Evolutionary conservation across 2,329 filamentous ascomycete genomes (phyloP).

Genomic region (Zymoseptoria passerinii): DNA sequence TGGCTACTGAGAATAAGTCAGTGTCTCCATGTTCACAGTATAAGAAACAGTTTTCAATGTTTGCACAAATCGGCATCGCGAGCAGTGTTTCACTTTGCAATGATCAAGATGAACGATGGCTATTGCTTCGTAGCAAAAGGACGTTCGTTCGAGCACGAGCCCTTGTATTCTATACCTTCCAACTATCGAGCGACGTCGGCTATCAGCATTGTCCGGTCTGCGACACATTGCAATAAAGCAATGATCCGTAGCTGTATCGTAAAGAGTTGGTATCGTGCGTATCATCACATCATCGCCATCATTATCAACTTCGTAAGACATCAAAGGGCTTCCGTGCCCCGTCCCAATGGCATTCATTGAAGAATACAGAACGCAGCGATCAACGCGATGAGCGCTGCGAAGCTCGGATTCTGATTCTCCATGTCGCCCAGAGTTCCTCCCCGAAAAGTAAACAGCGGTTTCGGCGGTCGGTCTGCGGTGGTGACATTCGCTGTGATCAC

Average conservation of each 20-base stretch:
- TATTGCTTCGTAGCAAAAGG: background rate
- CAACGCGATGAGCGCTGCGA: slow-evolving; percentile 1
- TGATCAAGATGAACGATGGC: background rate
- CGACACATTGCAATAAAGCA: background rate
- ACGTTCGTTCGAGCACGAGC: background rate
- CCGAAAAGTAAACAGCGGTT: background rate
- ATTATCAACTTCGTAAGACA: background rate
- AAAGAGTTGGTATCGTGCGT: background rate
- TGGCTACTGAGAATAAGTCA: background rate
- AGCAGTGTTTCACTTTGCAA: background rate
- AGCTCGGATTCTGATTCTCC: background rate
- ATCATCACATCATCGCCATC: background rate
- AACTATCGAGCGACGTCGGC: background rate
- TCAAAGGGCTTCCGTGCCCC: background rate
- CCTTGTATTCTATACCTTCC: background rate
- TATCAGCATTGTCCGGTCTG: background rate
- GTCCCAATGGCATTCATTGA: background rate
- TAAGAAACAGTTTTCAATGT: background rate
- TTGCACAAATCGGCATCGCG: background rate
- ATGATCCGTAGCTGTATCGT: background rate
- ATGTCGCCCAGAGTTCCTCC: background rate
- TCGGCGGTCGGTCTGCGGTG: background rate
- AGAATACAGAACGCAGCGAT: background rate
- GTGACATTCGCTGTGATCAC: background rate
- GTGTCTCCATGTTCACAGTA: background rate